Conservation (phyloP, 306 rosid species). For the Mucuna pruriens region DNA sequence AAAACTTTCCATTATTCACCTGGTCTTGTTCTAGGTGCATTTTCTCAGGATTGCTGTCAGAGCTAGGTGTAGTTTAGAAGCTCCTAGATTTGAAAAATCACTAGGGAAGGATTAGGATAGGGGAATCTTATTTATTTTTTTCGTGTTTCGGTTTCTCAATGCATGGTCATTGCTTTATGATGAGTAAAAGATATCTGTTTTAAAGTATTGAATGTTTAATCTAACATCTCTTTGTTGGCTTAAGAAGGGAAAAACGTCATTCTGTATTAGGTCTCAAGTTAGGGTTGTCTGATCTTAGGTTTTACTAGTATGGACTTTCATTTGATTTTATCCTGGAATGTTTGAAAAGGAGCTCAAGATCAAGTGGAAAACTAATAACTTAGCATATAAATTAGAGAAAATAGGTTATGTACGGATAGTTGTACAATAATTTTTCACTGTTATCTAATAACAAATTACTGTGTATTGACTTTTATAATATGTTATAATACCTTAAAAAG, state of each 20-base stretch:
- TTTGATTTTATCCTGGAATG: neutral
- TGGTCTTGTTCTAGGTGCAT: neutral
- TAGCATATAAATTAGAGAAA: too few relatives aligned
- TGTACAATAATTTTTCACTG: too few relatives aligned
- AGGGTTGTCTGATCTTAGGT: neutral
- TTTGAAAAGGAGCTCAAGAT: neutral
- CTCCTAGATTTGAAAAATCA: neutral
- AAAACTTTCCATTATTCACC: neutral
- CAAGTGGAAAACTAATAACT: conserved; percentile 11
- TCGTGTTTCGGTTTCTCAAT: neutral
- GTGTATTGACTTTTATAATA: too few relatives aligned
- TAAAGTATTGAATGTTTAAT: neutral
- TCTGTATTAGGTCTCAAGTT: neutral
- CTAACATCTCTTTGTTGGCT: neutral
- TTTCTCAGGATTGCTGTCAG: neutral
- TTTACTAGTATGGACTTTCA: neutral
- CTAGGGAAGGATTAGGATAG: neutral
- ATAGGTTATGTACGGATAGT: too few relatives aligned
- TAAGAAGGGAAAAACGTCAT: neutral
- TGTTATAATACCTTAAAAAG: too few relatives aligned
- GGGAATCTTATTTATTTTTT: neutral
- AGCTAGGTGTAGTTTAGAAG: neutral
- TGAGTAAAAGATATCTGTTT: neutral
- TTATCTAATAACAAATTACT: too few relatives aligned
- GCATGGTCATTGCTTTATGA: neutral